Percentiles rank a stretch among this genome's conserved stretches.
Evolutionary conservation across 176 grass and related monocot genomes (phyloP).

Genomic region (Bromus sterilis): DNA sequence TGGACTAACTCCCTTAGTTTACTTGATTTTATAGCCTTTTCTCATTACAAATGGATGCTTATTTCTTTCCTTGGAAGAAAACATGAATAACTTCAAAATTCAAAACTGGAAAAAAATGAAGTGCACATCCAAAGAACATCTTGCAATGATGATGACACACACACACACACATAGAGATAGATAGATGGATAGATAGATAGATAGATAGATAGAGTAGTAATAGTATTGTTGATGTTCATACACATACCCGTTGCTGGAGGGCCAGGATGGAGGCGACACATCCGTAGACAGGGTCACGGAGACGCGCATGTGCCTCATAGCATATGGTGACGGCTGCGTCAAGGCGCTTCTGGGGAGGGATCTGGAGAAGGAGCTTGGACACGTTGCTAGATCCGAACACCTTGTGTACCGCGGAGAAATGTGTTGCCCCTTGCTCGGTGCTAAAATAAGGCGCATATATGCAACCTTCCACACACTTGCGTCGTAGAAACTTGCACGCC

Average conservation of each 20-base stretch:
- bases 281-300: conserved; percentile 60
- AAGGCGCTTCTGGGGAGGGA: conserved; percentile 42
- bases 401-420: conserved; percentile 76
- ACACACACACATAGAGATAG: no score
- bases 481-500: conserved; percentile 47
- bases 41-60: background rate
- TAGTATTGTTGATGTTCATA: background rate
- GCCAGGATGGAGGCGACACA: conserved; percentile 59
- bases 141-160: no score
- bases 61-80: conserved; percentile 6
- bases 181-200: no score
- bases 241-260: conserved; percentile 52
- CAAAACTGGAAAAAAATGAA: background rate
- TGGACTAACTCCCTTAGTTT: conserved; percentile 7
- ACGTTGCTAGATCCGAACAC: conserved; percentile 97
- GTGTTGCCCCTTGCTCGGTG: conserved; percentile 25
- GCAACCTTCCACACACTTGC: conserved; percentile 30
- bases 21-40: conserved; percentile 15
- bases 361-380: conserved; percentile 60
- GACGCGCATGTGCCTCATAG: conserved; percentile 66
- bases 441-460: conserved; percentile 52
- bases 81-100: background rate
- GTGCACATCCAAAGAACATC: no score
- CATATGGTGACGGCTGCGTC: conserved; percentile 51
- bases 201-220: background rate